Conservation (phyloP, 2,329 filamentous ascomycete genomes). For the Stagonosporopsis tanaceti region DNA sequence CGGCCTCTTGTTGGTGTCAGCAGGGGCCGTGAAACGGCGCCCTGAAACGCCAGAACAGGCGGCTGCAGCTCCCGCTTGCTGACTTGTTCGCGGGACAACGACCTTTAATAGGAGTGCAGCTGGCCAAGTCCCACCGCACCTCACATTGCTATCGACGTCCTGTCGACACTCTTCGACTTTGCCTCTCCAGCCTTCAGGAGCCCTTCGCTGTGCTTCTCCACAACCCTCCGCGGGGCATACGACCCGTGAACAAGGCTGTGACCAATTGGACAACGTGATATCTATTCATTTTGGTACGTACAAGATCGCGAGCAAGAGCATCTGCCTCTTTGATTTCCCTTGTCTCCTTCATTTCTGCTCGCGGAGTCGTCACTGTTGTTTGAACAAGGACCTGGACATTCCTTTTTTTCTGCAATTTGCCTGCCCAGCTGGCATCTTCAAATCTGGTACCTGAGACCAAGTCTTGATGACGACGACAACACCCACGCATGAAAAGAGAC, state of each 20-base stretch:
- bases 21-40: constrained; percentile 48
- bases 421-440: not conserved
- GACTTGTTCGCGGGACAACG: constrained; percentile 31
- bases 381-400: not conserved
- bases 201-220: constrained; percentile 17
- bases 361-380: not conserved
- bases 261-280: not conserved
- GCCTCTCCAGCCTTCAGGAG: constrained; percentile 14
- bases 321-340: not conserved
- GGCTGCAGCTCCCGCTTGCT: constrained; percentile 38
- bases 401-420: not conserved
- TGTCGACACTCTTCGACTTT: constrained; percentile 17
- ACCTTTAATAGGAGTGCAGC: constrained; percentile 33
- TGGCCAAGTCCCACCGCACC: constrained; percentile 29
- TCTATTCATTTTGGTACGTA: constrained; percentile 6
- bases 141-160: constrained; percentile 30
- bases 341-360: not conserved
- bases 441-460: constrained; percentile 4
- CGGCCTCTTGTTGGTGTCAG: constrained; percentile 39
- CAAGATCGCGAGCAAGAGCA: not conserved
- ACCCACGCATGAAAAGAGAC: not conserved
- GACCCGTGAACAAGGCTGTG: constrained; percentile 2
- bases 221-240: constrained; percentile 16
- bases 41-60: constrained; percentile 47
- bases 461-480: not conserved